These are phyloP conservation scores for Fusarium zealandicum DNA, from an alignment of 2,329 filamentous ascomycete species.

Conservation along the genomic window DNA sequence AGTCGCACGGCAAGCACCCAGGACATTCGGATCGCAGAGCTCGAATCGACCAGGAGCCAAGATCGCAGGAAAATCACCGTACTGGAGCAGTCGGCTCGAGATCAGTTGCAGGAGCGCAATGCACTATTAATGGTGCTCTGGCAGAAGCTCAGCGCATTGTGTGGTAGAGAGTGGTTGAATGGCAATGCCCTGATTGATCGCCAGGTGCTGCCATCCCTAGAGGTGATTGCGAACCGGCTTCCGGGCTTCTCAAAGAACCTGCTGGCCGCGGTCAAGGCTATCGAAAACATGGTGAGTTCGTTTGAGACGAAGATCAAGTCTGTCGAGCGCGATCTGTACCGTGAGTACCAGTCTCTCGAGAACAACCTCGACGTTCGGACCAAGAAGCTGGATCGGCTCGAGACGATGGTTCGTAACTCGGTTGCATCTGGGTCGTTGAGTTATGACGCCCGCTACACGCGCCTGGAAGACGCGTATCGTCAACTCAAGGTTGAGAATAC, in stretches of 20 bases:
- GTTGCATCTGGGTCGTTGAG: constrained; percentile 59
- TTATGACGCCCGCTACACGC: constrained; percentile 55
- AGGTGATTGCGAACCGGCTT: constrained; percentile 84
- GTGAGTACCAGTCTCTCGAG: constrained; percentile 88
- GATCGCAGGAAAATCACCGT: constrained; percentile 79
- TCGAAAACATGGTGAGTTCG: constrained; percentile 79
- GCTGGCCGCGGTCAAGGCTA: constrained; percentile 82
- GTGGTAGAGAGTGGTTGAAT: constrained; percentile 91
- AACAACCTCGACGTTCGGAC: constrained; percentile 78
- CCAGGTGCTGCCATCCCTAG: constrained; percentile 80
- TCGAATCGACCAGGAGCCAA: constrained; percentile 79
- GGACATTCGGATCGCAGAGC: constrained; percentile 82
- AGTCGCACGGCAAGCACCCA: constrained; percentile 85
- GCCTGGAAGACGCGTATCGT: constrained; percentile 67
- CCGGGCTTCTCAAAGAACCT: constrained; percentile 91
- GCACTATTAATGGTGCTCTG: constrained; percentile 86
- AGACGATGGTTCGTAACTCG: constrained; percentile 76
- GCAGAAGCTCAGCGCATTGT: constrained; percentile 85
- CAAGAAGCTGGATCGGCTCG: constrained; percentile 87
- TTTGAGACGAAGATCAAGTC: constrained; percentile 82
- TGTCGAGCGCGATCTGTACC: constrained; percentile 89
- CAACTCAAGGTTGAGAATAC: constrained; percentile 70
- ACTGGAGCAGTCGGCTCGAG: constrained; percentile 81
- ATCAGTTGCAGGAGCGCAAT: constrained; percentile 90
- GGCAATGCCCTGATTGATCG: constrained; percentile 89